Conservation (phyloP, 2,329 filamentous ascomycete genomes). For the Hymenoscyphus fructigenus region DNA sequence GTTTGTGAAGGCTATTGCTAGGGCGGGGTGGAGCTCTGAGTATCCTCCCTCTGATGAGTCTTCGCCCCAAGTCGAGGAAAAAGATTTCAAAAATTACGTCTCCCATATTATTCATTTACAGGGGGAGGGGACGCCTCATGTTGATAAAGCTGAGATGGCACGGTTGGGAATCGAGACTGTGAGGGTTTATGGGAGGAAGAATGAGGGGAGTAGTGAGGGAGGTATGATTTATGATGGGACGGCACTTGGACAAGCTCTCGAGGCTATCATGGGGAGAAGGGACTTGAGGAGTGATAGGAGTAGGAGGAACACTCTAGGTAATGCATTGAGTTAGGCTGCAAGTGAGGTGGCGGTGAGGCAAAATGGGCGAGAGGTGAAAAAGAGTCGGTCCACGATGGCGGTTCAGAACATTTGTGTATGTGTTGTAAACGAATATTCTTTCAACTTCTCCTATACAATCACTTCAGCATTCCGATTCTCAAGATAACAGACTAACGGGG, state of each 20-base stretch:
- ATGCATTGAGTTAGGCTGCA: background rate
- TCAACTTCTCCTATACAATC: too few relatives aligned
- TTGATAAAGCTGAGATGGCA: slow-evolving; percentile 64
- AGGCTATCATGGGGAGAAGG: slow-evolving; percentile 70
- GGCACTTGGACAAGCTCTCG: slow-evolving; percentile 71
- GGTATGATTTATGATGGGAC: slow-evolving; percentile 71
- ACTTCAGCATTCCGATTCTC: too few relatives aligned
- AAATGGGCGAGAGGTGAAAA: background rate
- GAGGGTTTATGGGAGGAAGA: slow-evolving; percentile 70
- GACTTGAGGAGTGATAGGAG: slow-evolving; percentile 51
- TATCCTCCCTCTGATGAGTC: slow-evolving; percentile 16
- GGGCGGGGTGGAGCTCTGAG: slow-evolving; percentile 53
- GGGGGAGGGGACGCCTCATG: slow-evolving; percentile 64
- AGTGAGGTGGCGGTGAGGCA: background rate
- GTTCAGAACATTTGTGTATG: too few relatives aligned
- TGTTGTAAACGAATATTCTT: too few relatives aligned
- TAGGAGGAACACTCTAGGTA: slow-evolving; percentile 57
- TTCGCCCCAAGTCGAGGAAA: slow-evolving; percentile 29
- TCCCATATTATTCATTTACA: slow-evolving; percentile 83
- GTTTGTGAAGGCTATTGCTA: slow-evolving; percentile 77
- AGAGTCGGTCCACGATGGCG: too few relatives aligned
- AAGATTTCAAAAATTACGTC: slow-evolving; percentile 67
- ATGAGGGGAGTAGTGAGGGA: slow-evolving; percentile 43
- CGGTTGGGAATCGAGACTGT: slow-evolving; percentile 74
- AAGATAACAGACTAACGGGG: too few relatives aligned